Conservation (phyloP, 495 filamentous ascomycete species). For the Xanthoparmelia taractica region DNA sequence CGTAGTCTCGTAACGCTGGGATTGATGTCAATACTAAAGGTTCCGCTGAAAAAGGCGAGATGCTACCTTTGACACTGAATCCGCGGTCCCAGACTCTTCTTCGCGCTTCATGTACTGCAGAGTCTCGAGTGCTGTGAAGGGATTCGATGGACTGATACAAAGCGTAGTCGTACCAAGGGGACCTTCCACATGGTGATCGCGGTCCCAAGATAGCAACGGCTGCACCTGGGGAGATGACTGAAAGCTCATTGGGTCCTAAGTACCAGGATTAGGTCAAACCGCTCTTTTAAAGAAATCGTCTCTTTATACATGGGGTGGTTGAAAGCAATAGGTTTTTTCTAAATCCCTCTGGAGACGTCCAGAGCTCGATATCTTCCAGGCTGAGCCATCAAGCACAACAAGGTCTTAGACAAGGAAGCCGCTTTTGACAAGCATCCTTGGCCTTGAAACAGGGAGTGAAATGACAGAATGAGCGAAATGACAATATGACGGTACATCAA, state of each 20-base stretch:
- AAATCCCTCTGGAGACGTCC: neutral
- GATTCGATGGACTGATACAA: conserved; percentile 24
- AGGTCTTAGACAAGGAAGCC: neutral
- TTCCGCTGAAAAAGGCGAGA: neutral
- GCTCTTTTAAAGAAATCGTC: neutral
- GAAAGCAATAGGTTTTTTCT: neutral
- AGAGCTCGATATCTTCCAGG: neutral
- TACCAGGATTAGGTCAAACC: neutral
- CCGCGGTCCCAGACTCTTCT: conserved; percentile 37
- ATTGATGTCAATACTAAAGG: neutral
- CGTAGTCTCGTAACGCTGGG: conserved; percentile 34
- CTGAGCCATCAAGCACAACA: neutral
- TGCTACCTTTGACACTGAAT: conserved; percentile 30
- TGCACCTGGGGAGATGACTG: conserved; percentile 35
- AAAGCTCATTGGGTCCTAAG: conserved; percentile 30
- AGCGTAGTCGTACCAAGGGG: conserved; percentile 38
- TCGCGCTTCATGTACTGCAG: conserved; percentile 31
- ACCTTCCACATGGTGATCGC: conserved; percentile 32
- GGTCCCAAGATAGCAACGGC: conserved; percentile 32
- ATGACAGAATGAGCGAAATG: too few relatives aligned
- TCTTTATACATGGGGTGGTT: neutral
- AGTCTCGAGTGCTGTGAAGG: conserved; percentile 35
- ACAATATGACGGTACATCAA: neutral
- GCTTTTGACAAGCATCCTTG: neutral
- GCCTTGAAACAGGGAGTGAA: neutral